Evolutionary conservation across 2,329 filamentous ascomycete genomes (phyloP).

Genomic region (Xylariaceae sp.): DNA sequence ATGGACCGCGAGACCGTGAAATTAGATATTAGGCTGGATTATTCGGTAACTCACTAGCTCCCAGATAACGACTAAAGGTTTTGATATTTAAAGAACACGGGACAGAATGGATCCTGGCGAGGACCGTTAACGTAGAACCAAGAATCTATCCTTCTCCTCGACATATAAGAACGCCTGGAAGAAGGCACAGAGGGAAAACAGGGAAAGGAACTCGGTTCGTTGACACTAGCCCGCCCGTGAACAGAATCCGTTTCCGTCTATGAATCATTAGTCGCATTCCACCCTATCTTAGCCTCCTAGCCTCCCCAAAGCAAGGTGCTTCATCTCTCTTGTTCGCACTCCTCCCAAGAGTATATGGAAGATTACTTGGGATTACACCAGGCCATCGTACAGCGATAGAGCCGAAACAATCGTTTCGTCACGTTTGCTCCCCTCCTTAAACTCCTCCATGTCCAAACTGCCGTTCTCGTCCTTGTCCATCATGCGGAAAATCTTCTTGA

Average conservation of each 20-base stretch:
- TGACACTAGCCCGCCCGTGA: conserved; percentile 4
- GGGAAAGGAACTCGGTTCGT: conserved; percentile 12
- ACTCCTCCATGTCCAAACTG: conserved; percentile 94
- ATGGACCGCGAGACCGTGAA: too few relatives aligned
- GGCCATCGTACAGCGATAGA: conserved; percentile 91
- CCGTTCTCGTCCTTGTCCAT: conserved; percentile 99
- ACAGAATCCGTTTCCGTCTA: conserved; percentile 12
- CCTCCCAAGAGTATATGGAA: conserved; percentile 2
- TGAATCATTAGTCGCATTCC: conserved; percentile 15
- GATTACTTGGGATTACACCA: conserved; percentile 65
- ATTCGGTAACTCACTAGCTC: too few relatives aligned
- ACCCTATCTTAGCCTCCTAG: conserved; percentile 7
- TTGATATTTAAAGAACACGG: background rate
- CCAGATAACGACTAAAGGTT: too few relatives aligned
- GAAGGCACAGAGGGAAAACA: conserved; percentile 7
- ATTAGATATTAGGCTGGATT: too few relatives aligned
- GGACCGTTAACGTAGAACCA: conserved; percentile 10
- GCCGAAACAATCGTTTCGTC: conserved; percentile 99
- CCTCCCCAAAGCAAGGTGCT: background rate
- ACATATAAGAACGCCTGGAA: conserved; percentile 27
- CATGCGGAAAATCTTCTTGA: conserved; percentile 98
- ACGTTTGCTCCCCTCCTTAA: conserved; percentile 98
- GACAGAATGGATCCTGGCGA: background rate
- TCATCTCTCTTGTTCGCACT: background rate
- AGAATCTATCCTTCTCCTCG: conserved; percentile 24